These are phyloP conservation scores for Aspergillus sp. DNA, from an alignment of 2,329 filamentous ascomycete genomes.

Conservation along the genomic window DNA sequence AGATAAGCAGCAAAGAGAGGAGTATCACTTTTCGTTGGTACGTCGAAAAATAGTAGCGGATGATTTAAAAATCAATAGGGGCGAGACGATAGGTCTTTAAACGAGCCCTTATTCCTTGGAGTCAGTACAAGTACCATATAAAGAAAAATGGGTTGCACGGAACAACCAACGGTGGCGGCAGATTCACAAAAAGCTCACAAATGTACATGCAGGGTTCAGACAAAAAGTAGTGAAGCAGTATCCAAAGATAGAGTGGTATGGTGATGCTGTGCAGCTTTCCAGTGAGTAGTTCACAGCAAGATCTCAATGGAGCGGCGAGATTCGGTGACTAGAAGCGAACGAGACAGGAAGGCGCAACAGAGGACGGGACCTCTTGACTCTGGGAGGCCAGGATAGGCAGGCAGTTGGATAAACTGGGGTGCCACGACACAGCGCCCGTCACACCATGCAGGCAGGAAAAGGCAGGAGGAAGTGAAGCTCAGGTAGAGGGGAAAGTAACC, in stretches of 20 bases:
- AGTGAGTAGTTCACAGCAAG: not conserved
- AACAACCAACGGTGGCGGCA: not conserved
- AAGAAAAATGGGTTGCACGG: constrained; percentile 3
- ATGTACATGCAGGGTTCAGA: constrained; percentile 7
- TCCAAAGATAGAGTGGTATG: not conserved
- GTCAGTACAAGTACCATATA: constrained; percentile 9
- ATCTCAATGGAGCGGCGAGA: not conserved
- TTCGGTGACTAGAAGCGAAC: not conserved
- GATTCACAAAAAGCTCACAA: not conserved
- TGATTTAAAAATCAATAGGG: constrained; percentile 3
- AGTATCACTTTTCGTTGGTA: not conserved
- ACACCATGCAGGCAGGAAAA: constrained; percentile 2
- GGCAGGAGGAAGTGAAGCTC: not conserved
- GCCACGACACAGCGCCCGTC: constrained; percentile 1
- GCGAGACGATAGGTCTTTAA: constrained; percentile 9
- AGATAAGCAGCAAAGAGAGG: not conserved
- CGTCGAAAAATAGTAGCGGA: not conserved
- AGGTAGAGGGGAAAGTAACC: constrained; percentile 7
- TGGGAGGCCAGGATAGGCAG: not conserved
- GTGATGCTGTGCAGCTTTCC: not conserved
- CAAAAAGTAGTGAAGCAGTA: not conserved
- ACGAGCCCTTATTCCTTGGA: constrained; percentile 10
- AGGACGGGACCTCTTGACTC: not conserved
- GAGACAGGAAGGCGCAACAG: constrained; percentile 3
- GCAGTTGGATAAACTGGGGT: not conserved